These are phyloP conservation scores for Piper longum DNA, from an alignment of 164 flowering plant genomes.

Conservation along the genomic window DNA sequence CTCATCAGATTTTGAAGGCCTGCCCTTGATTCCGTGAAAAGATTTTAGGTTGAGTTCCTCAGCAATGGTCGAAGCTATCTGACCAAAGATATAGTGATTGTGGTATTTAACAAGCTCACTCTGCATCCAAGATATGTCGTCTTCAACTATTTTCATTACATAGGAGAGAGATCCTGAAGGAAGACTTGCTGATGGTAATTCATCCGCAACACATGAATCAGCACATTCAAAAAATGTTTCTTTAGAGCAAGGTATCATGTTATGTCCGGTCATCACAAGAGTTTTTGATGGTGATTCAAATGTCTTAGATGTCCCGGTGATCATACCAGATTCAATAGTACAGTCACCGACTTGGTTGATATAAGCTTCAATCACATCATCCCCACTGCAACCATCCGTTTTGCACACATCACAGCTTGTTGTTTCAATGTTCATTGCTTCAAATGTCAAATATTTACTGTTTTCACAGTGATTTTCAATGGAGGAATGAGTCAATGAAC, in stretches of 20 bases:
- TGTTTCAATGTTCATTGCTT: constrained; percentile 3
- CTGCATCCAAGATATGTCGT: constrained; percentile 11
- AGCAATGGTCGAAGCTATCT: constrained; percentile 37
- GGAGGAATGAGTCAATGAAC: constrained; percentile 15
- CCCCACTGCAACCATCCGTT: background rate
- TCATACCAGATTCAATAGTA: background rate
- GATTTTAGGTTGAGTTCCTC: constrained; percentile 41
- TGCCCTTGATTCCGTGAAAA: constrained; percentile 24
- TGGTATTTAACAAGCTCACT: constrained; percentile 24
- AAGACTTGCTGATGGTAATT: constrained; percentile 1
- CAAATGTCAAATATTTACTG: background rate
- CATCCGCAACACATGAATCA: background rate
- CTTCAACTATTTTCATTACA: constrained; percentile 10
- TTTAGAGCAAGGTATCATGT: background rate
- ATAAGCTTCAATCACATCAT: background rate
- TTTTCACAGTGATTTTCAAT: constrained; percentile 10
- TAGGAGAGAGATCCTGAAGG: constrained; percentile 6
- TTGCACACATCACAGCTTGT: constrained; percentile 4
- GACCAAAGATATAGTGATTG: constrained; percentile 64
- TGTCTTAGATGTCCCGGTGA: too few relatives aligned
- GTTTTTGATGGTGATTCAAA: background rate
- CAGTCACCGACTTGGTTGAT: background rate
- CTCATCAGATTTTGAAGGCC: constrained; percentile 27
- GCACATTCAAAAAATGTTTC: background rate
- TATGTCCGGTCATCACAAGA: too few relatives aligned